Evolutionary conservation across 2,329 filamentous ascomycete species (phyloP), one percentile per base, ranked within the genome.

Genomic region (Calonectria pteridis): DNA sequence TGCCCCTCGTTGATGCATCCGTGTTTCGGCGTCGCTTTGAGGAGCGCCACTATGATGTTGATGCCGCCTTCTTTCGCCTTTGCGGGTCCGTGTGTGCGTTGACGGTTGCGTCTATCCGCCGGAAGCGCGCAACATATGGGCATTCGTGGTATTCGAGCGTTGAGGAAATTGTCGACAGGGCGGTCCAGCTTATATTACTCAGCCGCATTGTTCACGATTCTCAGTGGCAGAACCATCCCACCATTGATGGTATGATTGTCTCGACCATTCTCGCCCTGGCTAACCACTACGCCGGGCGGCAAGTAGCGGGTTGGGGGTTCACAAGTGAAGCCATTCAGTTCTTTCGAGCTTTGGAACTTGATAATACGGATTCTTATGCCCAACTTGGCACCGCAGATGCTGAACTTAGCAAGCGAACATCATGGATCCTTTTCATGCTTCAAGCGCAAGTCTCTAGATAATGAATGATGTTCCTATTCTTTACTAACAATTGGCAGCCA

Each of bases 41-140:
- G 16, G 33, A 55, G n/a, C 23, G 64, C 3, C 13, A 50, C 49
- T 67, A 37, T 29, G 35, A 67, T 16, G 37, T 33, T 20, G 49
- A 67, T 51, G 49, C 64, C 23, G 33, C 23, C 33, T 67, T 67
- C 11, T 67, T 55, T 53, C 64, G 64, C 13, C 64, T 53, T 16
- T 67, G 64, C 33, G 31, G 55, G 1, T 40, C 64, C 9, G n/a
- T 67, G 7, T 67, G 29, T 14, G 64, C 64, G 3, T 7, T 67
- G 7, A 67, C 64, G 18, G 64, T 55, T 55, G 64, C 64, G 3
- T 67, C 64, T n/a, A 20, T 53, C 7, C 64, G n/a, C n/a, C 46
- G 49, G 6, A 67, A 67, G 13, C 9, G 10, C n/a, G 10, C 64
- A 26, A 29, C n/a, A 1, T 53, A 67, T 29, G 46, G 31, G 3